Base-by-base conservation (phyloP, 2,329 filamentous ascomycete species). In the Nothophoma quercina region DNA sequence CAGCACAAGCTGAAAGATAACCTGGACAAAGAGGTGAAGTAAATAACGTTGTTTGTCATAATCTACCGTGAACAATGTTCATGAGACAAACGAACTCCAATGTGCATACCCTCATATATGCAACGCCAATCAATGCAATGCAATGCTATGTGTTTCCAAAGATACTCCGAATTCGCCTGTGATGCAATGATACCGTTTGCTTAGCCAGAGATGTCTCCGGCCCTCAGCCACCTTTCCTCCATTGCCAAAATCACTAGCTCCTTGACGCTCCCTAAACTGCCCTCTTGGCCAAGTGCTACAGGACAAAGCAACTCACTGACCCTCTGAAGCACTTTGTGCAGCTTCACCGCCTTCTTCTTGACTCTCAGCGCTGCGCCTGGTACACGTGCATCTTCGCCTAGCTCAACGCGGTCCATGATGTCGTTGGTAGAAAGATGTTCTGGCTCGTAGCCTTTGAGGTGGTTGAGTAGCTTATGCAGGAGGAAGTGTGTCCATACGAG, bases 401-500 rank as follows among this genome's bases (percentile, higher is more conserved):
- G 33, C 29, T 52, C 45, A 1, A 69, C 56, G 8, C 57, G 55
- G 9, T 39, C 40, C 57, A 61, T 62, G 10, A 62, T 44, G 13
- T 62, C 47, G 2, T 55, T 34, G 1, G 55, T 35, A 2, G 62
- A 54, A 1, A 61, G 40, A 13, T 33, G 15, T 3, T 60, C 26
- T 5, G 75, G 75, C 16, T 58, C 55, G 22, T 43, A 51, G 7
- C 39, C 54, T 8, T 49, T 38, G n/a, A 80, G 52, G 44, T 78
- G 70, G 35, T 71, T 64, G 19, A 87, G 69, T 1, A 88, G 75
- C 58, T 81, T 82, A 52, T 80, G 78, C 10, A 88, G 76, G 4
- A 88, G 71, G 63, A 86, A 86, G 41, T 85, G 80, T 18, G 86
- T 70, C 86, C 86, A 88, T 12, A 87, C 75, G 12, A 87, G 75